Evolutionary conservation across 129 eudicot genomes (phyloP).

Genomic region (Rutidosis leptorrhynchoides): DNA sequence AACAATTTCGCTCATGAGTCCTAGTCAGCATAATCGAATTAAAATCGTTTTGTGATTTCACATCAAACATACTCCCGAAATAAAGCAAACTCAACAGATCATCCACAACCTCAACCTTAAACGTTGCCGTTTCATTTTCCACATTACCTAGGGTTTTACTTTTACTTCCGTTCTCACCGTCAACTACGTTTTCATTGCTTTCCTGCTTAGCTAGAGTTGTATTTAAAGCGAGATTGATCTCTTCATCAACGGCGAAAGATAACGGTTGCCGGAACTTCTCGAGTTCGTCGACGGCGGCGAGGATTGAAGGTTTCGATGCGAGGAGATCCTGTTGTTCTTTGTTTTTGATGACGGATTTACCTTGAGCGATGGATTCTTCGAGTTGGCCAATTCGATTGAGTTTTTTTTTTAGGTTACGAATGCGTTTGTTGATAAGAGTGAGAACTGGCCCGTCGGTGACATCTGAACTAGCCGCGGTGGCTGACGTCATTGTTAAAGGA

Average conservation of each 20-base stretch:
- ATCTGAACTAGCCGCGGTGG: constrained; percentile 43
- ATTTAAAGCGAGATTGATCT: constrained; percentile 32
- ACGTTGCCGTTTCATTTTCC: neutral
- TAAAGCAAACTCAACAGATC: constrained; percentile 69
- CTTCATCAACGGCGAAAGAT: constrained; percentile 56
- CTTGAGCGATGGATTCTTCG: constrained; percentile 61
- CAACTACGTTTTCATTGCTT: constrained; percentile 3
- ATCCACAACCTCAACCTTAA: constrained; percentile 20
- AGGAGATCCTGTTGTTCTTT: constrained; percentile 73
- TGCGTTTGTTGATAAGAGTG: constrained; percentile 74
- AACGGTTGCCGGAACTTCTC: constrained; percentile 76
- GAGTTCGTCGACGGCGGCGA: constrained; percentile 76
- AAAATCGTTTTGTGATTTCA: constrained; percentile 52
- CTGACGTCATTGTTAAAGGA: constrained; percentile 46
- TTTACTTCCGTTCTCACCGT: neutral
- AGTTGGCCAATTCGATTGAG: constrained; percentile 69
- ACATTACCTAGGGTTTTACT: constrained; percentile 16
- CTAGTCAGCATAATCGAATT: constrained; percentile 57
- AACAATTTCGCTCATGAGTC: constrained; percentile 82
- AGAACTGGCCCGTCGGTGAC: constrained; percentile 77
- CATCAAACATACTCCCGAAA: constrained; percentile 82
- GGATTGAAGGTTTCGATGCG: constrained; percentile 50
- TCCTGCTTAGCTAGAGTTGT: neutral
- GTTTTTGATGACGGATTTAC: constrained; percentile 62
- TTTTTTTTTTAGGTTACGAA: constrained; percentile 78